Conservation (phyloP, 1,139 yeast species). For the Kodamaea sp. region DNA sequence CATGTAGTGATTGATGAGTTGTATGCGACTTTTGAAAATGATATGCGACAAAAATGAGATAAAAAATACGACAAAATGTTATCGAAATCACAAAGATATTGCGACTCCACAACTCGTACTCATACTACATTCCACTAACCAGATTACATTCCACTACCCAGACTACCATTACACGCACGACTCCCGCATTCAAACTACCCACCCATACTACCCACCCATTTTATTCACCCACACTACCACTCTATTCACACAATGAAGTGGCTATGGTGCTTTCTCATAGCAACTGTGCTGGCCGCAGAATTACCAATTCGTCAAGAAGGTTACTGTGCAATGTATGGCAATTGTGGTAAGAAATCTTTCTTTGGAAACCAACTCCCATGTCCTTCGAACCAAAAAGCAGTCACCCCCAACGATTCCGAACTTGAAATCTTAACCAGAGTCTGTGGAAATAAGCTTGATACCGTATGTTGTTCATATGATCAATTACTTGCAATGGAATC, state of each 20-base stretch:
- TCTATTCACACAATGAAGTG: not conserved
- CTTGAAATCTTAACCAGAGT: constrained; percentile 47
- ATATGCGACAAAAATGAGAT: no score
- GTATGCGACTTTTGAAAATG: no score
- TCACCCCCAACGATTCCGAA: constrained; percentile 31
- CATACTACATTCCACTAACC: no score
- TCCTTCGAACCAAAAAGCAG: constrained; percentile 44
- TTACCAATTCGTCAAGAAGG: constrained; percentile 27
- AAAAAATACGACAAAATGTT: no score
- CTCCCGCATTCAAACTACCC: no score
- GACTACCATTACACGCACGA: no score
- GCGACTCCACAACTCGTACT: no score
- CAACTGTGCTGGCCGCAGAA: not conserved
- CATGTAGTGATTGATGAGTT: constrained; percentile 36
- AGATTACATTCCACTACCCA: no score
- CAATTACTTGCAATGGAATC: constrained; percentile 34
- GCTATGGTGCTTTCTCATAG: not conserved
- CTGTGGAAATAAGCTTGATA: constrained; percentile 68
- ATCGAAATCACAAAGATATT: no score
- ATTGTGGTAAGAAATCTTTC: constrained; percentile 75
- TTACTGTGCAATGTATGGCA: constrained; percentile 56
- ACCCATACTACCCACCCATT: no score
- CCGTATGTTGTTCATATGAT: constrained; percentile 40
- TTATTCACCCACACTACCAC: no score
- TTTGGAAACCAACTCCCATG: constrained; percentile 84